Evolutionary conservation across 176 grass and related monocot genomes (phyloP).

Genomic region (Zea mays): DNA sequence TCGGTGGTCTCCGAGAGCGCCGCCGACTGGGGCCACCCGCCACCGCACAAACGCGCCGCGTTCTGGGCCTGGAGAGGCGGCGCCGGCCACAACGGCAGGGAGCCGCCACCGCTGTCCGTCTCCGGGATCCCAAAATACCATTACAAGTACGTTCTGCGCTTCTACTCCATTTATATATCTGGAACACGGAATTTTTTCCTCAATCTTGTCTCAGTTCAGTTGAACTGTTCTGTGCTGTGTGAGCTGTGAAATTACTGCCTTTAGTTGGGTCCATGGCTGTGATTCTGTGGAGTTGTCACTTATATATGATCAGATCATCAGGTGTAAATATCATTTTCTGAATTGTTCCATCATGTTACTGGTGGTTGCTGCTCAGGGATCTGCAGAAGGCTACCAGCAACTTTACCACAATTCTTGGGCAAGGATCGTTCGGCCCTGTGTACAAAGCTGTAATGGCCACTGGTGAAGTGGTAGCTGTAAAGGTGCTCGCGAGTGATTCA

Average conservation of each 20-base stretch:
- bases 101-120: conserved; percentile 40
- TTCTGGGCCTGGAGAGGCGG: conserved; percentile 56
- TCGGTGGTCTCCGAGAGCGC: conserved; percentile 62
- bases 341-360: conserved; percentile 28
- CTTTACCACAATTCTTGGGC: conserved; percentile 89
- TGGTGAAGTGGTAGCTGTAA: conserved; percentile 80
- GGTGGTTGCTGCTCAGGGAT: conserved; percentile 53
- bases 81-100: conserved; percentile 32
- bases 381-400: conserved; percentile 88
- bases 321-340: conserved; percentile 7
- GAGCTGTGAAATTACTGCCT: conserved; percentile 6
- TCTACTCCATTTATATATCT: not conserved
- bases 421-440: conserved; percentile 95
- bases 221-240: not conserved
- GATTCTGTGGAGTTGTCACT: not conserved
- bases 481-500: conserved; percentile 88
- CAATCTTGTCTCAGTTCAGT: not conserved
- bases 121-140: conserved; percentile 85
- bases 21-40: conserved; percentile 37
- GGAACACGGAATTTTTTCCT: not conserved
- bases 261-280: not conserved
- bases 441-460: conserved; percentile 94
- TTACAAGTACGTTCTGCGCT: conserved; percentile 59
- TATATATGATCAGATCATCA: not conserved
- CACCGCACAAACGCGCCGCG: conserved; percentile 46